Base-by-base conservation (phyloP, 306 rosid genomes). In the Ziziphus jujuba region DNA sequence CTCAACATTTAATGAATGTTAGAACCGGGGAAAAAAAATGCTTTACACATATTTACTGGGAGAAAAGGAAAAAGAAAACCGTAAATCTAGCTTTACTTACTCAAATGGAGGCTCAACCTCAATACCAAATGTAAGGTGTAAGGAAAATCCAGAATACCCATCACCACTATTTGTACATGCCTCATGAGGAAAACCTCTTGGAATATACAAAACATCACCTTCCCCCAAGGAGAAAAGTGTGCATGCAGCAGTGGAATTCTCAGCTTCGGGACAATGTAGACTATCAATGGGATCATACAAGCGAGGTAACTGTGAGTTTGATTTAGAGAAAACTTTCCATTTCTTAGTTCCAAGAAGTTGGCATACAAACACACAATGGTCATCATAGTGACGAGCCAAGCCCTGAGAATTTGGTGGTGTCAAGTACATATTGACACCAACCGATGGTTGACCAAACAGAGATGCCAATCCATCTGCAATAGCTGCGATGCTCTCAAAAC, bases 341-440 rank as follows among this genome's bases (percentile, higher is more conserved):
- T 72, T 75, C 79, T 91, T 88, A 56, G 84, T 84, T 56, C 97
- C 96, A 38, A 80, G 81, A 81, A 91, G 79, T 75, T 91, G 97
- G 86, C 87, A 88, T 36, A 88, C 87, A 81, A 88, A 87, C 64
- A 91, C 91, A 48, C 97, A 91, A 75, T 89, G 96, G 72, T 91
- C 97, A 81, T 89, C 96, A 48, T 70, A 78, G 77, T 91, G 96
- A 63, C 95, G 22, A 20, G 89, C 82, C 88, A 91, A 76, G 21
- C 97, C 97, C 75, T 88, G 96, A 65, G 97, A 87, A 77, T 84
- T 68, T 64, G 91, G 91, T 38, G 97, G 97, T 66, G 91, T 89
- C 89, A 91, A 80, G 83, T 91, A 89, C 90, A 88, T 81, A 84
- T 91, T 88, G 77, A 81, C 88, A 76, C 97, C 97, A 49, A 84